Evolutionary conservation across 106 monocot genomes (phyloP).

Genomic region (Dioscorea zingiberensis): DNA sequence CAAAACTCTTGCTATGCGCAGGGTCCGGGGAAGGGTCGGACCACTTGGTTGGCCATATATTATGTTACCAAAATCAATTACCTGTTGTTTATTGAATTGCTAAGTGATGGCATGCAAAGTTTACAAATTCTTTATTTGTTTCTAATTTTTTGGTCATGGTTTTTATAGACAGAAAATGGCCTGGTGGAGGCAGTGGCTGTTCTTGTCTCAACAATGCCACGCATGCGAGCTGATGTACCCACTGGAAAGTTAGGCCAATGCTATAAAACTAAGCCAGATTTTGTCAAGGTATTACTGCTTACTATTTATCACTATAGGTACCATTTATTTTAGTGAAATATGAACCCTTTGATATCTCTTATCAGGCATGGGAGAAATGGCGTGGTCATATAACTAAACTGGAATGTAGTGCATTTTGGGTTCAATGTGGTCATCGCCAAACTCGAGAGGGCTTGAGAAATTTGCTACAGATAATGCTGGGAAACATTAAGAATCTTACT

Average conservation of each 20-base stretch:
- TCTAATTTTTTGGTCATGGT: not conserved
- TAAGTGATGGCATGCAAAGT: too few relatives aligned
- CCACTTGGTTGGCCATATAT: too few relatives aligned
- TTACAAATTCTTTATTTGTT: too few relatives aligned
- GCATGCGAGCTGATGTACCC: slow-evolving; percentile 58
- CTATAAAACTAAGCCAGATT: slow-evolving; percentile 77
- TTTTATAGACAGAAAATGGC: slow-evolving; percentile 88
- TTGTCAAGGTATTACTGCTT: slow-evolving; percentile 62
- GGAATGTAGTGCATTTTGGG: slow-evolving; percentile 88
- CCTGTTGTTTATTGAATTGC: too few relatives aligned
- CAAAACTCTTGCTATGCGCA: too few relatives aligned
- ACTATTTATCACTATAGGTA: too few relatives aligned
- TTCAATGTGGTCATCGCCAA: slow-evolving; percentile 70
- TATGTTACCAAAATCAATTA: too few relatives aligned
- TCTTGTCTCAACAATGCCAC: slow-evolving; percentile 88
- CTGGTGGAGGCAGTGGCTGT: slow-evolving; percentile 90
- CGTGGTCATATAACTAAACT: slow-evolving; percentile 72
- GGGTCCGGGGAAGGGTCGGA: too few relatives aligned
- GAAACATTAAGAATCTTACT: slow-evolving; percentile 53
- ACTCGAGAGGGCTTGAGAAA: slow-evolving; percentile 79
- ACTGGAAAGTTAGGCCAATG: slow-evolving; percentile 69
- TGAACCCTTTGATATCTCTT: slow-evolving; percentile 8
- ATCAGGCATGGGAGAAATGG: slow-evolving; percentile 96
- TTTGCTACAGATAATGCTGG: slow-evolving; percentile 85
- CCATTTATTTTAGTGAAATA: not conserved